phyloP scores from a whole-genome alignment of 371 early-diverging fungal species.

The Mucor mucedo region DNA sequence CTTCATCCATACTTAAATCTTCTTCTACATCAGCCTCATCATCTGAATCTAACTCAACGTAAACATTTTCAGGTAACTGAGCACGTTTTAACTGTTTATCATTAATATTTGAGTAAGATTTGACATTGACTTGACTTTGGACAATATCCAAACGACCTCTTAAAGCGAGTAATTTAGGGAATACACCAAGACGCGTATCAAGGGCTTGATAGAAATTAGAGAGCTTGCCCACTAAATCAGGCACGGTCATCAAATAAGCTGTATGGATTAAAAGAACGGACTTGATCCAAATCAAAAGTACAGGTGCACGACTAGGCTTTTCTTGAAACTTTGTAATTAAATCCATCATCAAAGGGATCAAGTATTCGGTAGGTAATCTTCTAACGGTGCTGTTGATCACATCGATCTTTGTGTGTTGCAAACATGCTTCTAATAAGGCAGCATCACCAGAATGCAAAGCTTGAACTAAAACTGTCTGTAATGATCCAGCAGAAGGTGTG shows the following conservation, averaged over 20 bases:
- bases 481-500: conserved; percentile 59
- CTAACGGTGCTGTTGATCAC: conserved; percentile 73
- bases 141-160: conserved; percentile 83
- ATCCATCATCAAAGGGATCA: conserved; percentile 75
- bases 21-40: conserved; percentile 52
- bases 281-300: conserved; percentile 78
- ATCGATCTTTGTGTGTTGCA: conserved; percentile 64
- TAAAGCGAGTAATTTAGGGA: conserved; percentile 68
- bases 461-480: conserved; percentile 77
- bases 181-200: conserved; percentile 65
- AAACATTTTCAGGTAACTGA: conserved; percentile 52
- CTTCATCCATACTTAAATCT: conserved; percentile 44
- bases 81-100: conserved; percentile 38
- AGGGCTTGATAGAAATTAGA: conserved; percentile 75
- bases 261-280: conserved; percentile 72
- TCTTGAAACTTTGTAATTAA: conserved; percentile 69
- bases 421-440: conserved; percentile 68
- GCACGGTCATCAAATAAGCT: conserved; percentile 73
- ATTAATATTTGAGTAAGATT: conserved; percentile 49
- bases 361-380: conserved; percentile 70
- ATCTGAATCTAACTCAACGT: conserved; percentile 66
- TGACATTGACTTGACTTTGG: conserved; percentile 69
- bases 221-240: conserved; percentile 68
- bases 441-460: conserved; percentile 78
- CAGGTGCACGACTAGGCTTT: conserved; percentile 67